Evolutionary conservation across 2,329 filamentous ascomycete genomes (phyloP), one percentile per base, ranked within the genome.

Genomic region (Hirsutella rhossiliensis): DNA sequence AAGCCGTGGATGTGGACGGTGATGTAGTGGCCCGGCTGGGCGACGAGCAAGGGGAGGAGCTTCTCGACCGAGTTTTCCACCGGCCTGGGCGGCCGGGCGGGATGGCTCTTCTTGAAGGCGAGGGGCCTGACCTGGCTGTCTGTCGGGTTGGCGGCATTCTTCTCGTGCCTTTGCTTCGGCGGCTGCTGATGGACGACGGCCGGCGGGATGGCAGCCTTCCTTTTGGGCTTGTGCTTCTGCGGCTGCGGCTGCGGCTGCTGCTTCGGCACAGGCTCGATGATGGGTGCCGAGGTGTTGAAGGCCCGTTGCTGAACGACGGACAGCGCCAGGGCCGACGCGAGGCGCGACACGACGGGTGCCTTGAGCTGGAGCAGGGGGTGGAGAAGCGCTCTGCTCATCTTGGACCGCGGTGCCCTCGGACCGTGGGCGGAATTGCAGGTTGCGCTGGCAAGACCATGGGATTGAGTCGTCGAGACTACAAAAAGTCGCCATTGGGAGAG

Each of bases 1-100:
- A 75, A 78, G 28, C 78, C 83, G 65, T 92, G 82, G 64, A 94
- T 82, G 65, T 88, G 84, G 45, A 83, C 71, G 39, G 81, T 86
- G 57, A 87, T 77, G 71, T 90, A 92, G 72, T 87, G 84, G 19
- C 73, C 69, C 3, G 81, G 77, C 65, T 92, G 86, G 11, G 81
- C 74, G 53, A 74, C 75, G 40, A 92, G 77, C 40, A 87, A 70
- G 2, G 85, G 84, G 28, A 88, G 76, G 40, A 87, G 73, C 37
- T 62, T 62, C 50, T 68, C 69, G 49, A 85, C 70, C 1, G 75
- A 76, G 42, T 74, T 63, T 47, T 73, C 69, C 48, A 83, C 63
- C 42, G 59, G 65, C 39, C 53, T 56, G 38, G 58, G 62, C 32
- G 59, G 62, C 28, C 57, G 47, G 1, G 23, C 28, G 0, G 63